Evolutionary conservation across 1,284 basidiomycete genomes (phyloP), one percentile per base, ranked within the genome.

Genomic region (Heliocybe sulcata): DNA sequence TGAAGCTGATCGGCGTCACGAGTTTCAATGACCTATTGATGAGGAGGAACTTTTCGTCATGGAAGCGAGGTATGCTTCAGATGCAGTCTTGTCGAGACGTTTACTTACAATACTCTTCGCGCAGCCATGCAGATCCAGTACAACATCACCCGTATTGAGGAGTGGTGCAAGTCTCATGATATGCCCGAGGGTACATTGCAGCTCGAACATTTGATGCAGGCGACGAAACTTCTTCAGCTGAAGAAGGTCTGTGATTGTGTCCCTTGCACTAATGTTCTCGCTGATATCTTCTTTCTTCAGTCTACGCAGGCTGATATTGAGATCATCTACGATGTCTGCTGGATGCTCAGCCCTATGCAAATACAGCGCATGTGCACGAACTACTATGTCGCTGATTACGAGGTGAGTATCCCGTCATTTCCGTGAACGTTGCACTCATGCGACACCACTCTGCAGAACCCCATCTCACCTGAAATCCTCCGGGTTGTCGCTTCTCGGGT

Each of bases 41-140:
- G 96, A 81, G 97, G 64, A 82, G 97, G 52, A 99, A 99, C 75
- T 99, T 99, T 73, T 97, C 94, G 64, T 98, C 96, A 2, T 99
- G 97, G 97, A 99, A 99, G 74, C 85, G 97, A 76, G 96, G 94
- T 93, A 63, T 55, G 80, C 75, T 23, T 53, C 25, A 50, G 22
- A 19, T 51, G 45, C 35, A n/a, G n/a, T n/a, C n/a, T n/a, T n/a
- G n/a, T n/a, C n/a, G n/a, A n/a, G n/a, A n/a, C n/a, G n/a, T n/a
- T n/a, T n/a, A n/a, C n/a, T n/a, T n/a, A n/a, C n/a, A n/a, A n/a
- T n/a, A n/a, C n/a, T n/a, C n/a, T n/a, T n/a, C n/a, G n/a, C n/a
- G n/a, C 61, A 96, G 94, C 94, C 4, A 98, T 98, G 95, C 95
- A 98, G 80, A 98, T 98, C 57, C 95, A 98, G 67, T 98, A 98